phyloP scores from a whole-genome alignment of 805 yeast genomes.

The Jamesozyma hellenica region DNA sequence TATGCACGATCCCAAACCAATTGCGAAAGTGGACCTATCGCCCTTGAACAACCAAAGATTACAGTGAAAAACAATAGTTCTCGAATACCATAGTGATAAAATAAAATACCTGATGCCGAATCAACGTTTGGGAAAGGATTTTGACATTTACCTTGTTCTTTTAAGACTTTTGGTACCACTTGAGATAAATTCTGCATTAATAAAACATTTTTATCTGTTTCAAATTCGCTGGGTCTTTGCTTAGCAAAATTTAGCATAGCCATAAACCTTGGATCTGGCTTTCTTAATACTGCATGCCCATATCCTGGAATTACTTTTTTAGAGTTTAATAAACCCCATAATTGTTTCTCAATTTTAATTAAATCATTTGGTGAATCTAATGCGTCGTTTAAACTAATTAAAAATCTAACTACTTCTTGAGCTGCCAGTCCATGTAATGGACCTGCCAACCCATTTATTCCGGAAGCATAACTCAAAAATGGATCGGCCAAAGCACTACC shows the following conservation, averaged over 20 bases:
- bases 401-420: constrained; percentile 71
- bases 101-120: constrained; percentile 66
- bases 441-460: constrained; percentile 76
- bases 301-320: constrained; percentile 82
- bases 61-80: constrained; percentile 71
- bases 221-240: constrained; percentile 42
- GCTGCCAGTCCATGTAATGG: constrained; percentile 81
- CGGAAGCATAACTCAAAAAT: constrained; percentile 65
- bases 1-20: constrained; percentile 68
- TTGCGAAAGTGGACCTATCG: constrained; percentile 71
- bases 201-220: constrained; percentile 53
- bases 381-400: constrained; percentile 47
- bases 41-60: constrained; percentile 72
- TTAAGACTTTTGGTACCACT: constrained; percentile 66
- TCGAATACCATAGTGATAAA: constrained; percentile 69
- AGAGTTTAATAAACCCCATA: constrained; percentile 61
- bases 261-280: constrained; percentile 71
- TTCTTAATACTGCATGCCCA: constrained; percentile 80
- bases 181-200: constrained; percentile 56
- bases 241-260: constrained; percentile 65
- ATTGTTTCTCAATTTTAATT: constrained; percentile 49
- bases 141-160: constrained; percentile 73
- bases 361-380: constrained; percentile 25
- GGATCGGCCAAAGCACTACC: constrained; percentile 77
- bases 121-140: constrained; percentile 84